phyloP scores from a whole-genome alignment of 2,329 filamentous ascomycete genomes.

The Fusarium tupiense region DNA sequence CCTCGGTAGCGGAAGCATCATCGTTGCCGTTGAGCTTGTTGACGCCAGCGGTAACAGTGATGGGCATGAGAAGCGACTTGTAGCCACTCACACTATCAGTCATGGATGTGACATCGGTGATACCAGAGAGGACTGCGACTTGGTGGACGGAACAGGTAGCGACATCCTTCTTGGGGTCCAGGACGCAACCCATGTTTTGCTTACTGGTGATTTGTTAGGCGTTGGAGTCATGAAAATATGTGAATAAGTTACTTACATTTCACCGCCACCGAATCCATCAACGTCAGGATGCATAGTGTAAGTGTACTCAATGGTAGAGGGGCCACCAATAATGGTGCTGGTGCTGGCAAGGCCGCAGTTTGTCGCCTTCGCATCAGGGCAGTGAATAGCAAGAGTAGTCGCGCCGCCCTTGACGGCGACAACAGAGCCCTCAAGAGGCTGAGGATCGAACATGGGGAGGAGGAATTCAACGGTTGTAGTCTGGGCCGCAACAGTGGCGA shows the following conservation, averaged over 20 bases:
- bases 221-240: background rate
- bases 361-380: constrained; percentile 29
- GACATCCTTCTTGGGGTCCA: constrained; percentile 37
- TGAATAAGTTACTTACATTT: constrained; percentile 24
- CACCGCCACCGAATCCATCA: constrained; percentile 15
- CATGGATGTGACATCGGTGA: background rate
- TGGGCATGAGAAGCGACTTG: constrained; percentile 36
- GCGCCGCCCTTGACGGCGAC: constrained; percentile 39
- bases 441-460: constrained; percentile 38
- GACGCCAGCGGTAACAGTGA: constrained; percentile 52
- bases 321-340: constrained; percentile 40
- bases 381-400: constrained; percentile 47
- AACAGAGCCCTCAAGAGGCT: constrained; percentile 45
- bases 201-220: constrained; percentile 22
- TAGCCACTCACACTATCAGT: constrained; percentile 25
- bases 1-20: constrained; percentile 20
- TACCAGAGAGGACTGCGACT: background rate
- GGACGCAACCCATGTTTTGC: constrained; percentile 37
- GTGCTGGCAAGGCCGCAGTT: constrained; percentile 43
- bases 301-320: constrained; percentile 12
- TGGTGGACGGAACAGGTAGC: constrained; percentile 38
- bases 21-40: constrained; percentile 46
- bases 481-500: constrained; percentile 37
- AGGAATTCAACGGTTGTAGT: constrained; percentile 44
- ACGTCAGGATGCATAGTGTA: constrained; percentile 4